Percentiles rank a stretch among this genome's conserved stretches.
Conservation (phyloP, 1,284 basidiomycete genomes). For the Austroboletus niveus region DNA sequence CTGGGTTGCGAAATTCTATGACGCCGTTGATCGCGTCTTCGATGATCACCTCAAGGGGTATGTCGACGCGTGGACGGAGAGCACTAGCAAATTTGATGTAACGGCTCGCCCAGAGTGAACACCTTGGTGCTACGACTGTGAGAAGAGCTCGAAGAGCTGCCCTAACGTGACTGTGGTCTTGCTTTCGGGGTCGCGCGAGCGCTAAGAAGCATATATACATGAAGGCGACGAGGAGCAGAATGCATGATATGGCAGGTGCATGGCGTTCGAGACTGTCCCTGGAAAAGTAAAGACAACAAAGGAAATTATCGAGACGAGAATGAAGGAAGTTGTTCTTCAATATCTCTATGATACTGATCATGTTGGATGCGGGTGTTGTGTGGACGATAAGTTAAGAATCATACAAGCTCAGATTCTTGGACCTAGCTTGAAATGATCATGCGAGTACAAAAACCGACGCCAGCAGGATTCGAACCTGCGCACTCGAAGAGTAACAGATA, state of each 20-base stretch:
- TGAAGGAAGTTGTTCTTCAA: neutral
- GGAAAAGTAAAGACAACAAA: neutral
- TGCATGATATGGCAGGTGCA: conserved; percentile 2
- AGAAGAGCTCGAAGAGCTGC: conserved; percentile 32
- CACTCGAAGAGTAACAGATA: conserved; percentile 44
- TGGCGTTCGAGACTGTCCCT: neutral
- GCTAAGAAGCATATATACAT: conserved; percentile 3
- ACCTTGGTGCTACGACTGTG: conserved; percentile 33
- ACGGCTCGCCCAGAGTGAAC: conserved; percentile 36
- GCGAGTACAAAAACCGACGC: conserved; percentile 23
- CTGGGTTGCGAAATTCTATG: conserved; percentile 34
- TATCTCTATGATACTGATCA: conserved; percentile 4
- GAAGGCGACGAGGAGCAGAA: conserved; percentile 8
- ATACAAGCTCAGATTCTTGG: too few relatives aligned
- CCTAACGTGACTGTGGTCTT: conserved; percentile 19
- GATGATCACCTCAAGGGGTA: conserved; percentile 29
- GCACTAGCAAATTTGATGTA: conserved; percentile 31
- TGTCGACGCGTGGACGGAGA: conserved; percentile 9
- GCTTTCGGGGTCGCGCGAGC: conserved; percentile 2
- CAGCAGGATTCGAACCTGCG: conserved; percentile 43
- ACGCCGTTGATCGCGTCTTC: conserved; percentile 26
- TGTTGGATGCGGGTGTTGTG: too few relatives aligned
- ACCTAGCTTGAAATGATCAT: too few relatives aligned
- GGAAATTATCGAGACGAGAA: neutral
- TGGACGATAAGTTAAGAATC: too few relatives aligned